A percentile compares a stretch with the other conserved stretches of the same genome.
Evolutionary conservation across 768 basidiomycete species (phyloP).

Genomic region (Termitomyces sp.): DNA sequence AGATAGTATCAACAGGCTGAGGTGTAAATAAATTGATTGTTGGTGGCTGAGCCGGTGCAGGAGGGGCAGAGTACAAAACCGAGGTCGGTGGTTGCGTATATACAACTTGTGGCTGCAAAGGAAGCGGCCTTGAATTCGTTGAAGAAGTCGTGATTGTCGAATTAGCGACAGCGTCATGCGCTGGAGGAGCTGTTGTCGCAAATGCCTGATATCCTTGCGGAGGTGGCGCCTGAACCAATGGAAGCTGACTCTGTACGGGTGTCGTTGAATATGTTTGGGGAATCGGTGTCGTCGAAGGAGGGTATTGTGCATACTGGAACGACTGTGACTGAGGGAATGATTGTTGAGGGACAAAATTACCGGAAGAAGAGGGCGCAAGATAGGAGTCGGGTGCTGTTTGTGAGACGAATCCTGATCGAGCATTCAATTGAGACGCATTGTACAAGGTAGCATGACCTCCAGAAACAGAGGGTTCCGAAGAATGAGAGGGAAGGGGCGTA

Average conservation of each 20-base stretch:
- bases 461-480: slow-evolving; percentile 22
- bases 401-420: slow-evolving; percentile 23
- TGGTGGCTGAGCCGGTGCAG: slow-evolving; percentile 17
- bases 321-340: slow-evolving; percentile 27
- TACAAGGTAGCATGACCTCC: slow-evolving; percentile 20
- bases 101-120: slow-evolving; percentile 37
- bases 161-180: slow-evolving; percentile 27
- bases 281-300: slow-evolving; percentile 27
- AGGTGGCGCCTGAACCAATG: slow-evolving; percentile 26
- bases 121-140: slow-evolving; percentile 34
- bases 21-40: slow-evolving; percentile 22
- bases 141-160: slow-evolving; percentile 13
- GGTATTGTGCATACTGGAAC: slow-evolving; percentile 28
- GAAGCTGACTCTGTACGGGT: slow-evolving; percentile 12
- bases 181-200: slow-evolving; percentile 24
- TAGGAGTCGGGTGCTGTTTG: slow-evolving; percentile 17
- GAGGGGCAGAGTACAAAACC: slow-evolving; percentile 23
- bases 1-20: slow-evolving; percentile 16
- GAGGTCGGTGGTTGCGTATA: slow-evolving; percentile 27
- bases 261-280: slow-evolving; percentile 33
- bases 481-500: slow-evolving; percentile 36
- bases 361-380: slow-evolving; percentile 25
- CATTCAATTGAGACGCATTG: slow-evolving; percentile 28
- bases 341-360: slow-evolving; percentile 33
- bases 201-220: slow-evolving; percentile 28